Percentiles rank a stretch among this genome's conserved stretches.
phyloP scores from a whole-genome alignment of 495 filamentous ascomycete species.

The Saxispiralis lemnorum region DNA sequence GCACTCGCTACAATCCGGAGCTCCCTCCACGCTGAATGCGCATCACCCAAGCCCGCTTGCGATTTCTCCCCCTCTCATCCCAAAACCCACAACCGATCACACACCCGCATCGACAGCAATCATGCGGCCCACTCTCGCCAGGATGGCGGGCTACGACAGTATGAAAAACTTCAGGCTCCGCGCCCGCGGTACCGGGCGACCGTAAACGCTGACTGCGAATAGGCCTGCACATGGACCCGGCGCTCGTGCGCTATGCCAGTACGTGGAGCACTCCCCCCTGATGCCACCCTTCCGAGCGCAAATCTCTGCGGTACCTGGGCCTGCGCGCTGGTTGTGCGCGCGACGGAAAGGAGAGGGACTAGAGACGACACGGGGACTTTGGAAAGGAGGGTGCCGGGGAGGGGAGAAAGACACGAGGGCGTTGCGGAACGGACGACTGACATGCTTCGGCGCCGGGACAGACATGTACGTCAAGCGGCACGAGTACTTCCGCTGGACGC shows the following conservation, averaged over 20 bases:
- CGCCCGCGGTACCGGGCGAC: neutral
- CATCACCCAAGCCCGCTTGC: neutral
- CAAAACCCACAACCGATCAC: neutral
- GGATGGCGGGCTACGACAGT: slow-evolving; percentile 21
- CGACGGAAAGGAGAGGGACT: too few species aligned
- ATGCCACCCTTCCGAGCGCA: neutral
- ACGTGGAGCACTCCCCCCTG: slow-evolving; percentile 15
- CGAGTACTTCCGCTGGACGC: slow-evolving; percentile 90
- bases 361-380: too few species aligned
- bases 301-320: neutral
- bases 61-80: too few species aligned
- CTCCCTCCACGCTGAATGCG: neutral
- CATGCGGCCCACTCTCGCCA: slow-evolving; percentile 10
- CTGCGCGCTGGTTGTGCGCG: too few species aligned
- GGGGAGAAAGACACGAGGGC: too few species aligned
- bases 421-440: neutral
- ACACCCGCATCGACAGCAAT: neutral
- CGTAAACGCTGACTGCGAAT: slow-evolving; percentile 7
- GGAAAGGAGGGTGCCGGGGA: too few species aligned
- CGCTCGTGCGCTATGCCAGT: slow-evolving; percentile 27
- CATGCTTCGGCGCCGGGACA: slow-evolving; percentile 21
- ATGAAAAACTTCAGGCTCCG: neutral
- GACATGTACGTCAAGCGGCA: slow-evolving; percentile 72
- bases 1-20: neutral
- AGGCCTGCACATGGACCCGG: slow-evolving; percentile 25